These are phyloP conservation scores for Alliaria petiolata DNA, from an alignment of 345 rosid genomes.

Conservation along the genomic window DNA sequence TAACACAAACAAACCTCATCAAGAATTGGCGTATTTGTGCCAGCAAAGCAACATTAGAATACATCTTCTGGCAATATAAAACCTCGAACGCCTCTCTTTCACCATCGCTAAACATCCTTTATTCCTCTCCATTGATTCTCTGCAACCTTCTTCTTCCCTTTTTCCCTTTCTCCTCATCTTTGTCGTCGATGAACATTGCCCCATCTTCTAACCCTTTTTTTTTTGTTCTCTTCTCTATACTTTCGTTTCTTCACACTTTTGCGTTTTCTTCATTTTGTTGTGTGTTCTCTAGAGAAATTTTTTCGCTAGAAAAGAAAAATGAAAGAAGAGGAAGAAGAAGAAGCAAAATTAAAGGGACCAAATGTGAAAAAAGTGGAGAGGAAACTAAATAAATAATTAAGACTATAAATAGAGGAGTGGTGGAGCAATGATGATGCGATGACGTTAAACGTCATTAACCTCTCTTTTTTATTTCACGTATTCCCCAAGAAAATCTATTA, in stretches of 20 bases:
- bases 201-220: constrained; percentile 8
- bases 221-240: background rate
- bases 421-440: constrained; percentile 36
- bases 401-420: constrained; percentile 31
- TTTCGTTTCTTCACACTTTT: background rate
- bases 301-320: background rate
- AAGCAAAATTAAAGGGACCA: constrained; percentile 10
- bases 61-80: constrained; percentile 52
- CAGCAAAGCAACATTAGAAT: constrained; percentile 52
- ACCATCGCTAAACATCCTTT: constrained; percentile 37
- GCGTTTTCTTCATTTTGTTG: background rate
- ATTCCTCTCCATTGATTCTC: constrained; percentile 11
- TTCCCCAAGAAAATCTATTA: constrained; percentile 1
- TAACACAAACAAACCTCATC: background rate
- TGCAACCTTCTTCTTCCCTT: background rate
- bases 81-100: constrained; percentile 49
- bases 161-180: constrained; percentile 18
- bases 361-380: constrained; percentile 21
- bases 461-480: background rate
- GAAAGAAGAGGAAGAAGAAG: constrained; percentile 7
- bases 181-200: constrained; percentile 29
- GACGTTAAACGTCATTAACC: constrained; percentile 25
- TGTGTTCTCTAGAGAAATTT: background rate
- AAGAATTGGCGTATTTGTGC: constrained; percentile 55
- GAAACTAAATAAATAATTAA: background rate